Base-by-base conservation (phyloP, 371 early-diverging fungal species). In the Lichtheimia corymbifera region DNA sequence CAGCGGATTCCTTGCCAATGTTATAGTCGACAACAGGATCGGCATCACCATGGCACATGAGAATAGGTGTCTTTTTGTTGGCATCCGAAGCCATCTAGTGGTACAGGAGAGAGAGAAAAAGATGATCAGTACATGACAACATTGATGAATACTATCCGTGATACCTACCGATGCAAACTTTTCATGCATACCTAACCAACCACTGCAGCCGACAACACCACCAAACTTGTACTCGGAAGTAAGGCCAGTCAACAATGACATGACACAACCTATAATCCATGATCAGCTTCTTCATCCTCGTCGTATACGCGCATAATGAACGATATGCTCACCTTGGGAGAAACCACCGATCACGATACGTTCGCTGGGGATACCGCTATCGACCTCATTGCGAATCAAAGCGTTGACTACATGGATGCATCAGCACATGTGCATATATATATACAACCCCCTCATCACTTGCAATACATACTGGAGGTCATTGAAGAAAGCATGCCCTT, bases 271-370 rank as follows among this genome's bases (percentile, higher is more conserved):
- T 77, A 59, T 30, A 27, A 18, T 30, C 41, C 18, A 18, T 35
- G 15, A 28, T 24, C 25, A 27, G 52, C 9, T 11, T 35, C 35
- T 1, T 35, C 35, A 22, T 22, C 9, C 4, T 35, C 35, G 9
- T 35, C 35, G 9, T 2, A 35, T 35, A 35, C 11, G 11, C 11
- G 9, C 9, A 35, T 9, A 35, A 28, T 28, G 28, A 25, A 24
- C 13, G 49, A 58, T 28, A 3, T 28, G 41, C 18, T 28, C 74
- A 62, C 94, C 97, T 82, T 98, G 98, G 24, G 95, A 95, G 77
- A 98, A 98, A 0, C 98, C 98, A 47, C 96, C 97, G 20, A 98
- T 60, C 30, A 96, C 87, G 53, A 98, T 97, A 15, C 96, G 81
- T 50, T 90, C 79, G 15, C 93, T 75, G 0, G 93, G 87, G 57